Conservation (phyloP, 768 basidiomycete species). For the Chalciporus sphaerocephalus region DNA sequence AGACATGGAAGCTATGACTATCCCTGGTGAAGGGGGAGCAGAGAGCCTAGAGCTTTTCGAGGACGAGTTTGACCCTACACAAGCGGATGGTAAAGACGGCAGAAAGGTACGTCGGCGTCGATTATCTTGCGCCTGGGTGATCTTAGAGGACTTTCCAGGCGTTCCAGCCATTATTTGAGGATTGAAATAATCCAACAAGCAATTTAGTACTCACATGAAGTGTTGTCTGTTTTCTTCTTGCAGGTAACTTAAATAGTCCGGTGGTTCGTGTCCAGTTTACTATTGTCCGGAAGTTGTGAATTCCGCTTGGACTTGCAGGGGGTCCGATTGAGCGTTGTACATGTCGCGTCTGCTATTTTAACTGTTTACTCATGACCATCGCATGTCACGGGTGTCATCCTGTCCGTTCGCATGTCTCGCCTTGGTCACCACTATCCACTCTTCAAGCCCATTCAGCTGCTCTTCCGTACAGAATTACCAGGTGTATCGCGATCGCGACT, state of each 20-base stretch:
- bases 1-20: neutral
- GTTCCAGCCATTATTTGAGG: constrained; percentile 33
- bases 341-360: neutral
- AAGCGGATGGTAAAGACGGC: constrained; percentile 20
- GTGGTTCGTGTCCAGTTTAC: no score
- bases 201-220: neutral
- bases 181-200: constrained; percentile 10
- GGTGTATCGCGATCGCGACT: constrained; percentile 1
- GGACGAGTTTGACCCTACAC: constrained; percentile 33
- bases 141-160: constrained; percentile 11
- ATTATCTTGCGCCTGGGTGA: neutral
- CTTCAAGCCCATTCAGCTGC: constrained; percentile 9
- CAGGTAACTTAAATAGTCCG: no score
- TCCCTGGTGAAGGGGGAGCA: constrained; percentile 6
- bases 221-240: neutral
- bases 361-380: no score
- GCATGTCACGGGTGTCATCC: no score
- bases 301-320: no score
- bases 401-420: constrained; percentile 18
- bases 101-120: constrained; percentile 21
- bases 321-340: neutral
- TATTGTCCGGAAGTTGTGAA: no score
- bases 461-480: constrained; percentile 6
- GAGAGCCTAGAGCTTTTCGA: constrained; percentile 30
- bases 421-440: constrained; percentile 11